phyloP scores from a whole-genome alignment of 164 flowering plant genomes.

The Platanus orientalis region DNA sequence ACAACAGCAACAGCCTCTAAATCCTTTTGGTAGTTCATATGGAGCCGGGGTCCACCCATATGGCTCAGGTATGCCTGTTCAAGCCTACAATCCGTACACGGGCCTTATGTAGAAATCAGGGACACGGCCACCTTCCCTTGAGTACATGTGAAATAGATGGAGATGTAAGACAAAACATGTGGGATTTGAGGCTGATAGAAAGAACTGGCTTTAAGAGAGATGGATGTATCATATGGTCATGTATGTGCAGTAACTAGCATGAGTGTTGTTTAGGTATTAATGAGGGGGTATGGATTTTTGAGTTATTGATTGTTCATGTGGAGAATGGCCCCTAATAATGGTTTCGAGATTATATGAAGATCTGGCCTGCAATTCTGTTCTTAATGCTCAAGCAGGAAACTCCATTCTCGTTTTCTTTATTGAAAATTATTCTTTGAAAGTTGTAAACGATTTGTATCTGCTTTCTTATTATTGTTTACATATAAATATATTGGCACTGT shows the following conservation, averaged over 20 bases:
- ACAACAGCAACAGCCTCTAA: slow-evolving; percentile 40
- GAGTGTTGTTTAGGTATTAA: slow-evolving; percentile 6
- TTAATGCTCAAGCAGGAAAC: slow-evolving; percentile 9
- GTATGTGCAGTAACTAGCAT: slow-evolving; percentile 20
- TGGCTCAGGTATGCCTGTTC: slow-evolving; percentile 53
- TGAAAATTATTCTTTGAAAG: neutral
- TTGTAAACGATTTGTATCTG: no score
- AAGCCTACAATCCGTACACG: slow-evolving; percentile 57
- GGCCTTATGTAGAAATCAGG: slow-evolving; percentile 40
- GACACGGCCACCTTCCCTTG: neutral
- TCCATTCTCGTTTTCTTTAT: neutral
- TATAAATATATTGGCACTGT: no score
- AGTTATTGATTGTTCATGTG: slow-evolving; percentile 19
- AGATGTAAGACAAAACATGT: neutral
- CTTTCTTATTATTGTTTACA: no score
- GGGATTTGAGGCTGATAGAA: neutral
- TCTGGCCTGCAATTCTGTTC: neutral
- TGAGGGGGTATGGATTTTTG: slow-evolving; percentile 2
- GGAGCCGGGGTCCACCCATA: slow-evolving; percentile 41
- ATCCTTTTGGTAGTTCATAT: slow-evolving; percentile 56
- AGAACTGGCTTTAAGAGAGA: slow-evolving; percentile 4
- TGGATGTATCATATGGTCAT: slow-evolving; percentile 51
- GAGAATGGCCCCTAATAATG: slow-evolving; percentile 13
- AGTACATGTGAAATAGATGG: neutral
- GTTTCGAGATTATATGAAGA: neutral